Base-by-base conservation (phyloP, 805 yeast species). In the Candida endomychidarum region DNA sequence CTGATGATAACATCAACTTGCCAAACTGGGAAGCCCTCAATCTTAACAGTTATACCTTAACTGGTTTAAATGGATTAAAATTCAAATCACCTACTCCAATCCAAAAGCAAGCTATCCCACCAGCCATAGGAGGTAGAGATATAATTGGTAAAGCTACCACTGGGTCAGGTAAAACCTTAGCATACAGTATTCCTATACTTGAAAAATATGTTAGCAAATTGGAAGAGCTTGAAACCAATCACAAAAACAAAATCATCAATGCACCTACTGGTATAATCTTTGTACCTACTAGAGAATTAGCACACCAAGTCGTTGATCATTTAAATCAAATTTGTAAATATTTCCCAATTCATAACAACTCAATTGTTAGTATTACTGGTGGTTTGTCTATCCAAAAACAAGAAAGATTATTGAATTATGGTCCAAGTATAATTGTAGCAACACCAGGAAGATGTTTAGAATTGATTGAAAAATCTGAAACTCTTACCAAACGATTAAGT, bases 101-200 rank as follows among this genome's bases (percentile, higher is more conserved):
- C 54, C 99, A 93, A 62, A 73, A 70, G 44, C 65, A 67, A 42
- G 71, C 91, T 8, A 81, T 93, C 40, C 96, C 98, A 2, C 53
- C 72, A 19, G 87, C 91, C 2, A 43, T 87, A 10, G 68, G 71
- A 20, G 95, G 90, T 5, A 73, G 71, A 24, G 98, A 93, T 62
- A 77, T 93, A 3, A 81, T 93, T 49, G 99, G 99, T 40, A 93
- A 91, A 57, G 99, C 99, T 11, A 83, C 93, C 8, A 93, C 99
- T 1, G 99, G 99, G 59, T 86, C 96, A 1, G 99, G 99, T 72
- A 93, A 93, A 58, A 93, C 99, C 0, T 68, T 90, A 42, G 99
- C 99, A 0, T 93, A 87, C 60, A 96, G 96, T 33, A 78, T 93
- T 19, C 97, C 99, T 8, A 82, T 95, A 20, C 60, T 93, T 45